Evolutionary conservation across 495 filamentous ascomycete species (phyloP).

Genomic region (Penicillium canariense): DNA sequence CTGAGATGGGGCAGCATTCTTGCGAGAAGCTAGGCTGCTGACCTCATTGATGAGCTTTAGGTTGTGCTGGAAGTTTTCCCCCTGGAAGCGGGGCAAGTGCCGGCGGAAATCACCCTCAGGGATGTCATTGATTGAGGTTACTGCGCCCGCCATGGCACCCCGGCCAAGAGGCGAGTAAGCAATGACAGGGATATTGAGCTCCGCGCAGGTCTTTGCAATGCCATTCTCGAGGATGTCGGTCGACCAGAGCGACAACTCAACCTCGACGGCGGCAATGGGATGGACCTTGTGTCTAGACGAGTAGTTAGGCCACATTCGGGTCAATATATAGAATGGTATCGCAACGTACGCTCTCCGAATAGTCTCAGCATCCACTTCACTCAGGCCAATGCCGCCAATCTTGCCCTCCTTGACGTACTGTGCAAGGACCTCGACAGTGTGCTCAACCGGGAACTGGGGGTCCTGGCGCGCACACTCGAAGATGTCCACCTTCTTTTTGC

Average conservation of each 20-base stretch:
- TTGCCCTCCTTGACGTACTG: slow-evolving; percentile 72
- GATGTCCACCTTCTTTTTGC: slow-evolving; percentile 78
- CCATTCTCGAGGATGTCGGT: slow-evolving; percentile 72
- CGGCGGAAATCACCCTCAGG: slow-evolving; percentile 56
- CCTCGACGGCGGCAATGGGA: slow-evolving; percentile 73
- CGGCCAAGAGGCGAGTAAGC: slow-evolving; percentile 61
- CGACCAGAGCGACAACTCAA: slow-evolving; percentile 71
- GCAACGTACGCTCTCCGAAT: slow-evolving; percentile 62
- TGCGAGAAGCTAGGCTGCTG: slow-evolving; percentile 62
- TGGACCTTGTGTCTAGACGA: slow-evolving; percentile 52
- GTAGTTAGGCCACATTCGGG: slow-evolving; percentile 15
- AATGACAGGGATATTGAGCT: slow-evolving; percentile 69
- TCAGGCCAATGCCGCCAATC: slow-evolving; percentile 72
- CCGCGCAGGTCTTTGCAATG: slow-evolving; percentile 65
- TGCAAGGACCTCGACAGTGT: slow-evolving; percentile 53
- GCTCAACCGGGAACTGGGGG: slow-evolving; percentile 56
- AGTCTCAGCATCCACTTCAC: slow-evolving; percentile 69
- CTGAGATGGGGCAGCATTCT: slow-evolving; percentile 71
- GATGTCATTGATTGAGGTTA: slow-evolving; percentile 60
- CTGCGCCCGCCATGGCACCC: slow-evolving; percentile 57
- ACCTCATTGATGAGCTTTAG: slow-evolving; percentile 66
- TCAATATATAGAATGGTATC: neutral
- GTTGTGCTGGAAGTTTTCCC: slow-evolving; percentile 70
- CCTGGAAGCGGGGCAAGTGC: slow-evolving; percentile 61
- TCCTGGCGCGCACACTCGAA: slow-evolving; percentile 79